Evolutionary conservation across 371 early-diverging fungal genomes (phyloP), one percentile per base, ranked within the genome.

Genomic region (Mucor circinelloides): DNA sequence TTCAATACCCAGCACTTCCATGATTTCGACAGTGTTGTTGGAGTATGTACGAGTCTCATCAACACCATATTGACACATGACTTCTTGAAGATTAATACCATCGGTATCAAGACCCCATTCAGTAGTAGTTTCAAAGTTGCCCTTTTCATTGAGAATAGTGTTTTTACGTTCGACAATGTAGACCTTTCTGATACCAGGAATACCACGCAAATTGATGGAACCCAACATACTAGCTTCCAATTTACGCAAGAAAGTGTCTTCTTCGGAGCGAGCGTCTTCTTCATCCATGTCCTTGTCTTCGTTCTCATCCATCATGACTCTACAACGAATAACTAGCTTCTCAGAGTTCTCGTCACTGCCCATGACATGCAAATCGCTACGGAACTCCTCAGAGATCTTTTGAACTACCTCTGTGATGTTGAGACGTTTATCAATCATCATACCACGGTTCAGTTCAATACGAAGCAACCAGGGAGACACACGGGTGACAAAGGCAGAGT

Each of bases 81-180:
- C 96, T 60, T 96, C 89, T 65, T 86, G 82, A 67, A 99, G 78
- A 68, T 98, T 98, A 69, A 89, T 93, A 56, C 99, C 99, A 70
- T 99, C 99, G 7, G 99, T 99, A 76, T 99, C 98, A 44, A 99
- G 85, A 69, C 90, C 89, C 90, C 91, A 95, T 75, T 97, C 96
- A 36, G 81, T 84, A 28, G 82, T 82, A 23, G 79, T 80, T 50
- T 88, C 85, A 70, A 89, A 94, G 58, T 90, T 86, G 57, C 96
- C 95, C 25, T 85, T 79, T 13, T 67, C 65, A 60, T 80, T 79
- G 12, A 83, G 76, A 54, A 74, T 69, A 3, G 80, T 81, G 3
- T 87, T 85, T 77, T 93, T 91, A 75, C 89, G 87, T 60, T 95
- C 93, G 28, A 88, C 90, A 73, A 99, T 93, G 81, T 94, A 99